Percentiles rank a stretch among this genome's conserved stretches.
phyloP scores from a whole-genome alignment of 352 stramenopile genomes.

The Halophytophthora batemanensis region DNA sequence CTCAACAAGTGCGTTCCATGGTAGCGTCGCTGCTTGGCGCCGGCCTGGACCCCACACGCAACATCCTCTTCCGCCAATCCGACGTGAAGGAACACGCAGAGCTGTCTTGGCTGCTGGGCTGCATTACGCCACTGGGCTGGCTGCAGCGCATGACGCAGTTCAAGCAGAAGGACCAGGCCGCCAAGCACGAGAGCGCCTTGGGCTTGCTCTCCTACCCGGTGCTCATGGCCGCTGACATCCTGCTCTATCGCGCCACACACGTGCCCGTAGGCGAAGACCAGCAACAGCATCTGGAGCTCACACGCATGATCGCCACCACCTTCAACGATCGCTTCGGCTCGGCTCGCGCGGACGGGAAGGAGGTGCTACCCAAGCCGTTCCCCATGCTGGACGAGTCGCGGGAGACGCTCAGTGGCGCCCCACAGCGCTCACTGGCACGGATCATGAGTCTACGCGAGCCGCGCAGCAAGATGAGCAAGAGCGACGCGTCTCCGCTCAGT shows the following conservation, averaged over 20 bases:
- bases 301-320: constrained; percentile 92
- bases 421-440: constrained; percentile 62
- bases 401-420: constrained; percentile 14
- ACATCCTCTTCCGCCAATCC: constrained; percentile 83
- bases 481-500: constrained; percentile 84
- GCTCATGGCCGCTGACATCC: constrained; percentile 99
- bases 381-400: constrained; percentile 42
- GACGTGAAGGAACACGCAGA: constrained; percentile 90
- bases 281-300: constrained; percentile 98
- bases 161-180: constrained; percentile 94
- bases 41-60: constrained; percentile 80
- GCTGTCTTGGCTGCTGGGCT: constrained; percentile 97
- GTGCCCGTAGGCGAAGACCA: constrained; percentile 98
- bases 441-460: constrained; percentile 98
- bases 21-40: constrained; percentile 94
- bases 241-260: constrained; percentile 97
- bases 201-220: constrained; percentile 98
- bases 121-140: constrained; percentile 97
- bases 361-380: constrained; percentile 61
- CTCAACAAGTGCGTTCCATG: constrained; percentile 86
- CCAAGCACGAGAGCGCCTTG: constrained; percentile 79
- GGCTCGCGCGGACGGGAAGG: constrained; percentile 9
- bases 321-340: constrained; percentile 96
- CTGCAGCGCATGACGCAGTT: constrained; percentile 99
- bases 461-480: constrained; percentile 99